These are phyloP conservation scores for Usnea hakonensis DNA, from an alignment of 495 filamentous ascomycete genomes.

Conservation along the genomic window DNA sequence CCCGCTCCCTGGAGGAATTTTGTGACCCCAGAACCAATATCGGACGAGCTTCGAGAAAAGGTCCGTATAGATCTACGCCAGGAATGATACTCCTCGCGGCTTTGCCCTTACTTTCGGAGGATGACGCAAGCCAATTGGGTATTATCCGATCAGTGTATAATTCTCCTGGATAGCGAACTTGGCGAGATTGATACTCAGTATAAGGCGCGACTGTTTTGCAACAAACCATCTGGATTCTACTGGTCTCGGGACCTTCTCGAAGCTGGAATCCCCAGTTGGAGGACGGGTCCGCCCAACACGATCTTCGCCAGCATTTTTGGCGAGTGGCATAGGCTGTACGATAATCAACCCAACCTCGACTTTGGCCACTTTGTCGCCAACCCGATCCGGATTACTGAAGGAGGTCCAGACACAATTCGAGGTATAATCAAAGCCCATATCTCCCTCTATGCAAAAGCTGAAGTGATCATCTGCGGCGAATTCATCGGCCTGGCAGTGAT, in stretches of 20 bases:
- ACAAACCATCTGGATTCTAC: constrained; percentile 2
- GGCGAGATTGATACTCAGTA: constrained; percentile 2
- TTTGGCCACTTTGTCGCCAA: neutral
- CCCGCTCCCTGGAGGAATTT: constrained; percentile 4
- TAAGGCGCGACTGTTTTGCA: constrained; percentile 1
- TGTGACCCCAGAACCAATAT: constrained; percentile 4
- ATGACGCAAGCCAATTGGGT: constrained; percentile 4
- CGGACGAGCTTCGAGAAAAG: constrained; percentile 5
- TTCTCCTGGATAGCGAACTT: constrained; percentile 3
- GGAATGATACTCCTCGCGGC: constrained; percentile 3
- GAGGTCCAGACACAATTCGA: neutral
- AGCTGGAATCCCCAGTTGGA: constrained; percentile 2
- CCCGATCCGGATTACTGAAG: neutral
- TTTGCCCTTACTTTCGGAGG: constrained; percentile 4
- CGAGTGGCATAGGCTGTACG: constrained; percentile 5
- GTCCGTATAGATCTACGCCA: constrained; percentile 3
- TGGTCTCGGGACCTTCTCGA: constrained; percentile 3
- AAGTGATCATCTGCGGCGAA: constrained; percentile 2
- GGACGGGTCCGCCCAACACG: neutral
- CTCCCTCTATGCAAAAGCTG: constrained; percentile 1
- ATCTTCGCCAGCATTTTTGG: constrained; percentile 6
- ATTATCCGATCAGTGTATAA: neutral
- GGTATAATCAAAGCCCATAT: neutral
- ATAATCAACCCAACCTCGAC: constrained; percentile 5
- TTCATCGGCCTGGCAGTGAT: constrained; percentile 4